phyloP scores from a whole-genome alignment of 2,329 filamentous ascomycete species.

The Sordariomycetes sp. region DNA sequence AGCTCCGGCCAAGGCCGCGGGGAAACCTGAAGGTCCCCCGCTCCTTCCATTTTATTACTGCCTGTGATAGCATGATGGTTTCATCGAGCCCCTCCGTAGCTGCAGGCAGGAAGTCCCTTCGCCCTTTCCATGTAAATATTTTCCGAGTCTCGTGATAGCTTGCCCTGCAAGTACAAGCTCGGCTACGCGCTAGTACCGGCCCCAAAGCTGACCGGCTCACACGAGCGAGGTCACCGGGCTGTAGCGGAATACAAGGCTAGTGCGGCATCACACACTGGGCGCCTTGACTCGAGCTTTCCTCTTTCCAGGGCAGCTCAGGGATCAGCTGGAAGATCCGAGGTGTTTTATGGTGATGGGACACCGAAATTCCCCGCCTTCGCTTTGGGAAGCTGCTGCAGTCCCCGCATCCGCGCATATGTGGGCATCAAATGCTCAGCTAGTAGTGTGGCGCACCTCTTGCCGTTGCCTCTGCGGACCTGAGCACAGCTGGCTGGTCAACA shows the following conservation, averaged over 20 bases:
- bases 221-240: not conserved
- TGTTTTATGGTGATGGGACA: not conserved
- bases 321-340: not conserved
- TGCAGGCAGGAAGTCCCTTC: not conserved
- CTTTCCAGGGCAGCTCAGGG: not conserved
- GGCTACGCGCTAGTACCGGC: not conserved
- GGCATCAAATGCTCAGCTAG: no score
- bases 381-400: no score
- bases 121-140: not conserved
- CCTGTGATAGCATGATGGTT: not conserved
- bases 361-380: no score
- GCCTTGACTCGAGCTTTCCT: not conserved
- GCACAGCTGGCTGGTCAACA: no score
- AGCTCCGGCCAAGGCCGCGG: no score
- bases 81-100: not conserved
- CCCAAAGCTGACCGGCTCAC: not conserved
- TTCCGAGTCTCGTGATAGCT: slow-evolving; percentile 1
- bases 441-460: no score
- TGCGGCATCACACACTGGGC: not conserved
- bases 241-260: not conserved
- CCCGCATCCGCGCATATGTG: no score
- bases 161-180: not conserved
- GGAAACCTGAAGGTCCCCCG: not conserved
- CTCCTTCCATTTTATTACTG: not conserved
- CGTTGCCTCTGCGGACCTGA: no score